phyloP scores from a whole-genome alignment of 1,284 basidiomycete genomes.

The Ganoderma meredithae region DNA sequence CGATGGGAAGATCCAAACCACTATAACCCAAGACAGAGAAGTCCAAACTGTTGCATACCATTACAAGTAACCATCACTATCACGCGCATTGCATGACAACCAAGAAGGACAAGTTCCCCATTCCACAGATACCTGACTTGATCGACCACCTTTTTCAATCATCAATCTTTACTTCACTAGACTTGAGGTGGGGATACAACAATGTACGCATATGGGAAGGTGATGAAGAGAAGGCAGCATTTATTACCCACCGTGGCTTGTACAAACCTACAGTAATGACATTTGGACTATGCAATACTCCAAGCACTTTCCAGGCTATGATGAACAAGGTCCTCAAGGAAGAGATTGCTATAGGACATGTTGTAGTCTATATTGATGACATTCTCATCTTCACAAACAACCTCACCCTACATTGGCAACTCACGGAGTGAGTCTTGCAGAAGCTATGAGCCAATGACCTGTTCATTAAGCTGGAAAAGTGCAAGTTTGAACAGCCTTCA shows the following conservation, averaged over 20 bases:
- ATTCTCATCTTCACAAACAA: slow-evolving; percentile 19
- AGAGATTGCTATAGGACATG: slow-evolving; percentile 14
- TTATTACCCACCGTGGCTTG: no score
- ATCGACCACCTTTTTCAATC: slow-evolving; percentile 13
- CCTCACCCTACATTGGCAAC: slow-evolving; percentile 20
- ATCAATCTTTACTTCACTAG: slow-evolving; percentile 16
- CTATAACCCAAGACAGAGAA: no score
- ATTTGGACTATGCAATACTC: slow-evolving; percentile 42
- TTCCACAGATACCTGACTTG: slow-evolving; percentile 15
- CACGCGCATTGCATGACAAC: no score
- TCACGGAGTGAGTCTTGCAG: slow-evolving; percentile 40
- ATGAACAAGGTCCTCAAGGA: slow-evolving; percentile 10
- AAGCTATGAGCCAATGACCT: slow-evolving; percentile 41
- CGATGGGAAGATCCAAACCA: no score
- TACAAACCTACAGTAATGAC: no score
- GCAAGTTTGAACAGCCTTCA: slow-evolving; percentile 40
- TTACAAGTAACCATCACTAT: no score
- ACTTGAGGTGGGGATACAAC: slow-evolving; percentile 22
- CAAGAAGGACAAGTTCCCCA: slow-evolving; percentile 29
- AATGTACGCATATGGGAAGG: no score
- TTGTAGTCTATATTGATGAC: slow-evolving; percentile 20
- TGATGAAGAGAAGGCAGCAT: no score
- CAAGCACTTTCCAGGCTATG: no score
- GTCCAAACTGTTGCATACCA: no score
- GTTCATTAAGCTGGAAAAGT: slow-evolving; percentile 45